These are phyloP conservation scores for Sclerotinia nivalis DNA, from an alignment of 2,329 filamentous ascomycete genomes.

Conservation along the genomic window DNA sequence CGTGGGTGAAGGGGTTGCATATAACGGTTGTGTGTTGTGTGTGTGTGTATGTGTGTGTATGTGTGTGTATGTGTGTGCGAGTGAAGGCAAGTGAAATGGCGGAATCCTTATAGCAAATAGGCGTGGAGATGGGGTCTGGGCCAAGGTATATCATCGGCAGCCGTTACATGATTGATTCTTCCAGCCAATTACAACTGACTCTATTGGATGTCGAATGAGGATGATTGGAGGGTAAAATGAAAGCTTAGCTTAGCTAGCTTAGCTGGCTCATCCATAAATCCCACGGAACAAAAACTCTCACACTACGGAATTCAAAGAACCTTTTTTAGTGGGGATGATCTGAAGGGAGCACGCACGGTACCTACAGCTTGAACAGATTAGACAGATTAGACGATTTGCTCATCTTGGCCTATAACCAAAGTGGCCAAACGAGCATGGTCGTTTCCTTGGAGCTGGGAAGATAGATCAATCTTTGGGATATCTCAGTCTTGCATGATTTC, in stretches of 20 bases:
- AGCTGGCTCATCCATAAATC: background rate
- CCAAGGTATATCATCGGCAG: background rate
- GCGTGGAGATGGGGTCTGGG: background rate
- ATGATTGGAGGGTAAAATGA: background rate
- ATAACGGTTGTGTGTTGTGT: background rate
- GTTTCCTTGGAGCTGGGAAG: background rate
- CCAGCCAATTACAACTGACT: background rate
- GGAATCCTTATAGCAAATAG: background rate
- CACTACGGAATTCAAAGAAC: background rate
- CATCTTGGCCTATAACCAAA: background rate
- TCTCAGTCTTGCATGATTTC: background rate
- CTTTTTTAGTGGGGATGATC: constrained; percentile 8
- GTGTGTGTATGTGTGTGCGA: too few species aligned
- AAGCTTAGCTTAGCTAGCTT: too few species aligned
- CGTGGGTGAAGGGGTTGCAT: constrained; percentile 1
- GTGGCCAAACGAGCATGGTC: background rate
- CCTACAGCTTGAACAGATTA: constrained; percentile 4
- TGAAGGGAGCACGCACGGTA: constrained; percentile 8
- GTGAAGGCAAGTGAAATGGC: constrained; percentile 4
- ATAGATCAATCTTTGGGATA: background rate
- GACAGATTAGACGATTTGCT: background rate
- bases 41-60: too few species aligned
- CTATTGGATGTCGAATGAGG: background rate
- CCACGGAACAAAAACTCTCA: background rate
- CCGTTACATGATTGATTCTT: background rate